These are phyloP conservation scores for Aspergillus sojae DNA, from an alignment of 2,329 filamentous ascomycete species.

Conservation along the genomic window DNA sequence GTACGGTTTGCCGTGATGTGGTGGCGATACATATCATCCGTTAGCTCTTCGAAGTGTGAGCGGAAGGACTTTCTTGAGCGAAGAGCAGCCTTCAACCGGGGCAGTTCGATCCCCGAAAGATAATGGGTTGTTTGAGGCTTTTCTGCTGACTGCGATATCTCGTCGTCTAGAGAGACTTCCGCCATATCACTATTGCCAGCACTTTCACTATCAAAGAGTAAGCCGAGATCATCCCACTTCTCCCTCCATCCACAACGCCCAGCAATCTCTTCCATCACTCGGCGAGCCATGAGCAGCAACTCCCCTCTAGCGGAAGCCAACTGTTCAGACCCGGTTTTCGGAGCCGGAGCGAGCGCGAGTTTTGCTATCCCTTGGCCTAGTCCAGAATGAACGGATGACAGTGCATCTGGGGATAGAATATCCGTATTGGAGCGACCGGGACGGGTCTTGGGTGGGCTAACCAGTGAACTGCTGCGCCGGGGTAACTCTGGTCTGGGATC, in stretches of 20 bases:
- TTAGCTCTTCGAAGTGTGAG: slow-evolving; percentile 72
- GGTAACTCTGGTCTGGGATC: slow-evolving; percentile 36
- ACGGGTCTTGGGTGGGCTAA: slow-evolving; percentile 23
- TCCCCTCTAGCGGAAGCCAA: slow-evolving; percentile 82
- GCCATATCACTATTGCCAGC: slow-evolving; percentile 33
- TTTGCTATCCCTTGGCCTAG: slow-evolving; percentile 45
- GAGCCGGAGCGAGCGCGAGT: slow-evolving; percentile 43
- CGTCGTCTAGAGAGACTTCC: slow-evolving; percentile 39
- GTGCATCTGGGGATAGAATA: slow-evolving; percentile 30
- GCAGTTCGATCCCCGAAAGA: slow-evolving; percentile 55
- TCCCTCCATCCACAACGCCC: slow-evolving; percentile 73
- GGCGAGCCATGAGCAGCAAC: slow-evolving; percentile 76
- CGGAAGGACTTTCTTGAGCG: slow-evolving; percentile 67
- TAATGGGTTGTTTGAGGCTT: slow-evolving; percentile 25
- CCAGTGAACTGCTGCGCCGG: slow-evolving; percentile 44
- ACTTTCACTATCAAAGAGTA: slow-evolving; percentile 39
- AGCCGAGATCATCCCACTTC: slow-evolving; percentile 67
- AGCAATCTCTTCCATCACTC: slow-evolving; percentile 75
- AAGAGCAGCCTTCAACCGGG: slow-evolving; percentile 63
- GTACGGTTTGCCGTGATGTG: slow-evolving; percentile 77
- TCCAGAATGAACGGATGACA: slow-evolving; percentile 42
- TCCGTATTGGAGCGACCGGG: slow-evolving; percentile 32
- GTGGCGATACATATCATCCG: slow-evolving; percentile 79
- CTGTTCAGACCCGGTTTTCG: slow-evolving; percentile 70
- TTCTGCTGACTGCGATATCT: slow-evolving; percentile 21